A percentile compares a stretch with the other conserved stretches of the same genome.
Conservation (phyloP, 164 flowering plant genomes). For the Litsea cubeba region DNA sequence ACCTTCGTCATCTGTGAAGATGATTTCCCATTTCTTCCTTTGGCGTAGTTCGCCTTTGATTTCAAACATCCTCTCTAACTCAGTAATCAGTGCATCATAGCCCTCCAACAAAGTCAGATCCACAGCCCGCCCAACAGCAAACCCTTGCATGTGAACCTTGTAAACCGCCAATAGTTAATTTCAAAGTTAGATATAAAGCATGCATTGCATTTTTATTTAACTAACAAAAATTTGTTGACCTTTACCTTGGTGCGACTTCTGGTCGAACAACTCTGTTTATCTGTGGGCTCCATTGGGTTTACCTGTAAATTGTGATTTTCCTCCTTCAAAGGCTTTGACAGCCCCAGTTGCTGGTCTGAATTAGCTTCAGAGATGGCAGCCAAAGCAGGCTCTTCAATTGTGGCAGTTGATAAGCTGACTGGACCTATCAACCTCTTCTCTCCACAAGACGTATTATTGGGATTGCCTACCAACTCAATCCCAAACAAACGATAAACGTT, state of each 20-base stretch:
- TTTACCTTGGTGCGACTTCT: constrained; percentile 89
- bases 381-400: constrained; percentile 25
- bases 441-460: constrained; percentile 7
- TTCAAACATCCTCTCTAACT: constrained; percentile 79
- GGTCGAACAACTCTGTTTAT: constrained; percentile 39
- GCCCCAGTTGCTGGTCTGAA: constrained; percentile 49
- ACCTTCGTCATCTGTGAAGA: constrained; percentile 88
- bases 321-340: constrained; percentile 48
- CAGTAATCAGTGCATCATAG: constrained; percentile 64
- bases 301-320: constrained; percentile 30
- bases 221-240: too few relatives aligned
- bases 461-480: constrained; percentile 44
- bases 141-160: constrained; percentile 95
- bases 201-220: background rate
- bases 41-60: constrained; percentile 65
- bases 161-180: background rate
- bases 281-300: constrained; percentile 43
- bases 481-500: constrained; percentile 75
- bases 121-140: constrained; percentile 88
- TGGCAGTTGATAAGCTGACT: constrained; percentile 19
- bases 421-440: constrained; percentile 23
- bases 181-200: background rate
- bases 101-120: constrained; percentile 62
- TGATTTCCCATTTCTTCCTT: constrained; percentile 72
- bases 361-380: constrained; percentile 36